Evolutionary conservation across 345 rosid species (phyloP).

Genomic region (Euphorbia tirucalli): DNA sequence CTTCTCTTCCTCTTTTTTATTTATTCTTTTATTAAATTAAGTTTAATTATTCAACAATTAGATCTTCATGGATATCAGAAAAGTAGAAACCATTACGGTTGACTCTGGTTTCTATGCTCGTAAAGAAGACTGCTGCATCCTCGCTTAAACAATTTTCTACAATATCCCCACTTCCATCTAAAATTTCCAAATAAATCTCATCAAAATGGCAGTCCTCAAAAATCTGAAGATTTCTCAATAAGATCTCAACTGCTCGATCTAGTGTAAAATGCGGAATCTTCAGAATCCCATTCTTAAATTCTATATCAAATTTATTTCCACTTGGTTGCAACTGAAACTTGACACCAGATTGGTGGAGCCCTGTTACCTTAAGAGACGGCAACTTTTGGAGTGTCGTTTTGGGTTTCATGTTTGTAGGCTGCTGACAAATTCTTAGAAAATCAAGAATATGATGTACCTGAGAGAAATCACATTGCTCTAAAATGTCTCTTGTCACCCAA

Average conservation of each 20-base stretch:
- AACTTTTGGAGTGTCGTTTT: background rate
- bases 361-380: background rate
- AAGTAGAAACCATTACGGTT: too few species aligned
- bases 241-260: background rate
- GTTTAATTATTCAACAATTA: too few species aligned
- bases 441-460: background rate
- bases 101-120: too few species aligned
- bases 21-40: too few species aligned
- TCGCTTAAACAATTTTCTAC: too few species aligned
- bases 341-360: background rate
- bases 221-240: background rate
- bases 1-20: too few species aligned
- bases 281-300: background rate
- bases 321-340: background rate
- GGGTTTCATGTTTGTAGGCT: background rate
- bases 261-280: background rate
- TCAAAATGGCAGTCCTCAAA: too few species aligned
- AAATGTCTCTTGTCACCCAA: background rate
- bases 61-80: too few species aligned
- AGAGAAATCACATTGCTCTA: background rate
- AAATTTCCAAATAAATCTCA: too few species aligned
- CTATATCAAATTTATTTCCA: background rate
- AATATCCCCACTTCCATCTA: too few species aligned
- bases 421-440: constrained; percentile 10
- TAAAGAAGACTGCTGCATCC: too few species aligned